Conservation (phyloP, 257 asterid species). For the Ilex asprella region DNA sequence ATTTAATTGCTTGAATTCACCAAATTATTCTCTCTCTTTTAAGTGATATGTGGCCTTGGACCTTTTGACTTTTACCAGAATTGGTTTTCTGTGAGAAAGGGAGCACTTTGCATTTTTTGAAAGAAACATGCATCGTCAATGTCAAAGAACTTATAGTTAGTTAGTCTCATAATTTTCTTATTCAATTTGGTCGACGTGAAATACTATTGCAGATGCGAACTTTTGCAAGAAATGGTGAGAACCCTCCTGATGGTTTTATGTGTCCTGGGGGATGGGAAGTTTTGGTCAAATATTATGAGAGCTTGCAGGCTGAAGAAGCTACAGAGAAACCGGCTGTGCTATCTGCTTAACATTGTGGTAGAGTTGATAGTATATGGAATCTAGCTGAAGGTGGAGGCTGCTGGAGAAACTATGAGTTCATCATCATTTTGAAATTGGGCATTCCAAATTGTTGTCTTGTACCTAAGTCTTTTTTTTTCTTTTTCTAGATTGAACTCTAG, state of each 20-base stretch:
- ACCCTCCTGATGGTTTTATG: slow-evolving; percentile 85
- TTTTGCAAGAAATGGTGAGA: slow-evolving; percentile 65
- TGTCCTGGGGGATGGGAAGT: slow-evolving; percentile 84
- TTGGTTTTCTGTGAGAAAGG: too few relatives aligned
- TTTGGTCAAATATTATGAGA: slow-evolving; percentile 62
- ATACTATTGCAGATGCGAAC: slow-evolving; percentile 54
- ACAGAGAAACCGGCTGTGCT: slow-evolving; percentile 34
- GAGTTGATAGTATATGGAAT: not conserved
- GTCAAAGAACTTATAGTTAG: not conserved
- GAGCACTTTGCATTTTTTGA: too few relatives aligned
- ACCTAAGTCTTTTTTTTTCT: not conserved
- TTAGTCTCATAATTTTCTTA: not conserved
- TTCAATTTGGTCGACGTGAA: too few relatives aligned
- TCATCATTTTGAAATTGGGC: not conserved
- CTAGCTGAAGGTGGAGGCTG: not conserved
- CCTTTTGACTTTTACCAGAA: too few relatives aligned
- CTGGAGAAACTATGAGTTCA: not conserved
- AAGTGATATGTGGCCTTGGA: too few relatives aligned
- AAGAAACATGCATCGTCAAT: too few relatives aligned
- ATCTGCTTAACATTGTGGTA: slow-evolving; percentile 25
- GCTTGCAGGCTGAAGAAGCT: slow-evolving; percentile 69
- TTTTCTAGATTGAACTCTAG: slow-evolving; percentile 8
- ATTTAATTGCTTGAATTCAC: too few relatives aligned
- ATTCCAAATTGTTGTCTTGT: slow-evolving; percentile 7
- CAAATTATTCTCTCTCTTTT: too few relatives aligned